These are phyloP conservation scores for Noccaea bulbosa DNA, from an alignment of 345 rosid genomes.

Conservation along the genomic window DNA sequence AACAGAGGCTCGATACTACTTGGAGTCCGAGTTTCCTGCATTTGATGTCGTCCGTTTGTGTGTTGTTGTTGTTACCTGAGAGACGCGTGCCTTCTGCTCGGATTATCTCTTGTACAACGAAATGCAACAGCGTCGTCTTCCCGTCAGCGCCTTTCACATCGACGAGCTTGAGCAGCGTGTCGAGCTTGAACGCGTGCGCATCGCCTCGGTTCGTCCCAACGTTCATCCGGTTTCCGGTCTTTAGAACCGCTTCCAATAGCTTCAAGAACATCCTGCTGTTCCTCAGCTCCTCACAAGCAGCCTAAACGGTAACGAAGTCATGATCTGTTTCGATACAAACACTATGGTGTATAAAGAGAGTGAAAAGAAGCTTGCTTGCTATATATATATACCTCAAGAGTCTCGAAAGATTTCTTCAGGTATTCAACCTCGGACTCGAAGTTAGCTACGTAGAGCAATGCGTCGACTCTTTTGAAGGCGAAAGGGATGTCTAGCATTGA, in stretches of 20 bases:
- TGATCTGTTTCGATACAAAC: background rate
- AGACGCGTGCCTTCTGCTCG: slow-evolving; percentile 90
- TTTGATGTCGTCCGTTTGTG: slow-evolving; percentile 66
- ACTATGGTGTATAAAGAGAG: background rate
- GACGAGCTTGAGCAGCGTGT: slow-evolving; percentile 91
- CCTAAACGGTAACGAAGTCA: slow-evolving; percentile 48
- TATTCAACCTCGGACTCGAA: slow-evolving; percentile 91
- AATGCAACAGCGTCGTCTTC: slow-evolving; percentile 94
- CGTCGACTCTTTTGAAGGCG: slow-evolving; percentile 84
- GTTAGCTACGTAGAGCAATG: slow-evolving; percentile 87
- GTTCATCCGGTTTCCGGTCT: slow-evolving; percentile 99
- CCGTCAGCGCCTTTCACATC: slow-evolving; percentile 98
- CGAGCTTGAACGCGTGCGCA: slow-evolving; percentile 98
- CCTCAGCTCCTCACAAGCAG: slow-evolving; percentile 93
- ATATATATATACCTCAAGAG: slow-evolving; percentile 74
- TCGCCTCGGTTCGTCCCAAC: slow-evolving; percentile 98
- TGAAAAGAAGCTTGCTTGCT: background rate
- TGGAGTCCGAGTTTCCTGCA: slow-evolving; percentile 89
- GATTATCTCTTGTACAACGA: slow-evolving; percentile 95
- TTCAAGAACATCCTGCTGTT: slow-evolving; percentile 90
- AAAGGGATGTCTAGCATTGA: slow-evolving; percentile 90
- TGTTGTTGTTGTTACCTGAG: slow-evolving; percentile 48
- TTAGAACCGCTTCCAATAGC: slow-evolving; percentile 93
- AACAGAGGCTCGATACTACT: slow-evolving; percentile 85
- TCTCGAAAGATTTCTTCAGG: slow-evolving; percentile 76